Conservation (phyloP, 164 flowering plant species). For the Aristolochia contorta region DNA sequence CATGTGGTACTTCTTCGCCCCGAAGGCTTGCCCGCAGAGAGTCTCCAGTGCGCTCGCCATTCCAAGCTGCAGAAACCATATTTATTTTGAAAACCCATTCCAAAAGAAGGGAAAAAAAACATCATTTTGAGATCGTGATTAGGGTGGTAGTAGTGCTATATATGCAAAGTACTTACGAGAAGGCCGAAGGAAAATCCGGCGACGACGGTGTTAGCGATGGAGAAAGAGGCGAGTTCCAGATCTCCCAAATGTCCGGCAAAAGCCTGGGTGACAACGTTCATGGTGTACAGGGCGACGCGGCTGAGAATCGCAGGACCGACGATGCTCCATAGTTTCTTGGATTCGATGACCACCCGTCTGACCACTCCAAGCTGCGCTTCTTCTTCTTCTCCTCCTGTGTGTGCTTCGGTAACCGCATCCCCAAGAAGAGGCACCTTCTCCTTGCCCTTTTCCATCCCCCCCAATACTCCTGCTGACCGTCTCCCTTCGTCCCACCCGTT, state of each 20-base stretch:
- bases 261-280: constrained; percentile 48
- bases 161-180: constrained; percentile 28
- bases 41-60: constrained; percentile 91
- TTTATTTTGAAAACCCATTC: neutral
- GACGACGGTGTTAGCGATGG: constrained; percentile 45
- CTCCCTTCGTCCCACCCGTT: neutral
- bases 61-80: constrained; percentile 37
- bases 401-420: neutral
- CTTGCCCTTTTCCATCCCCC: neutral
- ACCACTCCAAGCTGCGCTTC: constrained; percentile 7
- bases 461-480: no score
- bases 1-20: constrained; percentile 58
- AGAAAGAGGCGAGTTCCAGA: constrained; percentile 52
- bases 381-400: neutral
- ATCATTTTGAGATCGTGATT: no score
- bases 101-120: neutral
- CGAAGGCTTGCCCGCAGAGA: constrained; percentile 81
- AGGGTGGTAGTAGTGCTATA: no score
- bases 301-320: constrained; percentile 54
- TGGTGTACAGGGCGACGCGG: constrained; percentile 31
- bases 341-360: constrained; percentile 28
- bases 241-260: constrained; percentile 62
- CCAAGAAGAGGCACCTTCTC: constrained; percentile 17
- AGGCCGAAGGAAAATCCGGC: constrained; percentile 47
- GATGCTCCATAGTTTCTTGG: constrained; percentile 49